Conservation (phyloP, 768 basidiomycete species). For the Termitomyces sp. region DNA sequence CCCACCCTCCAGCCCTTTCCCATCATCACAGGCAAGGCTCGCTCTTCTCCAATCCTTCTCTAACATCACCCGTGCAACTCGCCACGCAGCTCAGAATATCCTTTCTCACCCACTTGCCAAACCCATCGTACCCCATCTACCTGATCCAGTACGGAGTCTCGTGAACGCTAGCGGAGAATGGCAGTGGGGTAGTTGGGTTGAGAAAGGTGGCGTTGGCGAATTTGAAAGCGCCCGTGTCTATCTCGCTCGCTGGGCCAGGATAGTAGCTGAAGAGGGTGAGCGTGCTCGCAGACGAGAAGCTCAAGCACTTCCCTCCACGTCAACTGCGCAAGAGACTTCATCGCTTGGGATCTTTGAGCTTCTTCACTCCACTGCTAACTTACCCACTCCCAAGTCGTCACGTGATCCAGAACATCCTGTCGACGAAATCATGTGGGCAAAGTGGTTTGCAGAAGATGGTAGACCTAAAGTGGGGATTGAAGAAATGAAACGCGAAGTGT, state of each 20-base stretch:
- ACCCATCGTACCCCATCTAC: conserved; percentile 93
- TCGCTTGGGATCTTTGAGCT: conserved; percentile 87
- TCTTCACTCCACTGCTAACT: conserved; percentile 69
- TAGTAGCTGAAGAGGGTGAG: conserved; percentile 98
- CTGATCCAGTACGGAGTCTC: conserved; percentile 87
- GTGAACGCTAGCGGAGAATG: conserved; percentile 88
- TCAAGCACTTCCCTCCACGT: conserved; percentile 54
- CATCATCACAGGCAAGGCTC: conserved; percentile 66
- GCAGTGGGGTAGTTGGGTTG: conserved; percentile 93
- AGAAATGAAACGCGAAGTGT: conserved; percentile 74
- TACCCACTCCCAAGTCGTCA: conserved; percentile 79
- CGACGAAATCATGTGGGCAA: conserved; percentile 63
- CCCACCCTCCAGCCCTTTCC: conserved; percentile 42
- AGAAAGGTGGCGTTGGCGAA: conserved; percentile 89
- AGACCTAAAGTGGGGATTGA: conserved; percentile 58
- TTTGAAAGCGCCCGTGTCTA: conserved; percentile 97
- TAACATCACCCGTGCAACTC: conserved; percentile 88
- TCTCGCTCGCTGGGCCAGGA: conserved; percentile 93
- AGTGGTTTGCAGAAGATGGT: conserved; percentile 76
- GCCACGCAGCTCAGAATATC: conserved; percentile 92
- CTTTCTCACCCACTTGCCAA: conserved; percentile 94
- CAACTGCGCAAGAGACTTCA: conserved; percentile 57
- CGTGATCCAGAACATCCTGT: conserved; percentile 78
- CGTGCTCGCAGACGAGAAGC: conserved; percentile 79
- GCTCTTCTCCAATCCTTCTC: conserved; percentile 93